Conservation (phyloP, 148 eudicot species). For the Heliosperma pusillum region DNA sequence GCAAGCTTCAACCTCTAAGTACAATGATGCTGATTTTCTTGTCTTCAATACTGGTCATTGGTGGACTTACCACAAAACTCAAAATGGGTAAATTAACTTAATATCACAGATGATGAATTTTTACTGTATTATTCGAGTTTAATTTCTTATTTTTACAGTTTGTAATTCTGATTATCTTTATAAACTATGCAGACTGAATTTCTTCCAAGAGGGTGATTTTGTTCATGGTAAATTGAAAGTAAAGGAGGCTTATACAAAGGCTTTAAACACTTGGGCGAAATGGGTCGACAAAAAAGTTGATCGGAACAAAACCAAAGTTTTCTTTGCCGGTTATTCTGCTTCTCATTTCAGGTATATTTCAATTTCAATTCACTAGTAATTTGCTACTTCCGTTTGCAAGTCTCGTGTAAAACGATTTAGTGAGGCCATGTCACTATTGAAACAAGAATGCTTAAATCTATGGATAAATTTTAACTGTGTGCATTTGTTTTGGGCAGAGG, state of each 20-base stretch:
- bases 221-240: constrained; percentile 42
- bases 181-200: constrained; percentile 37
- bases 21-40: constrained; percentile 54
- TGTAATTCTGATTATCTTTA: not conserved
- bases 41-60: constrained; percentile 73
- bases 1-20: constrained; percentile 33
- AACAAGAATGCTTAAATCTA: too few species aligned
- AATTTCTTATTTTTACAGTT: not conserved
- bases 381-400: too few species aligned
- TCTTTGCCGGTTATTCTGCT: constrained; percentile 52
- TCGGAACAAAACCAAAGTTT: constrained; percentile 33
- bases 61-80: constrained; percentile 67
- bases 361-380: too few species aligned
- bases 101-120: not conserved
- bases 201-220: constrained; percentile 53
- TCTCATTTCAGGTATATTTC: constrained; percentile 47
- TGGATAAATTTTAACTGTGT: too few species aligned
- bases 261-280: constrained; percentile 52
- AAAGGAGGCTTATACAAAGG: constrained; percentile 50
- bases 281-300: constrained; percentile 56
- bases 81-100: constrained; percentile 35
- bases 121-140: not conserved
- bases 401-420: too few species aligned
- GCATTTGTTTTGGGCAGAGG: constrained; percentile 32
- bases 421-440: too few species aligned